Base-by-base conservation (phyloP, 148 eudicot genomes). In the Euryodendron excelsum region DNA sequence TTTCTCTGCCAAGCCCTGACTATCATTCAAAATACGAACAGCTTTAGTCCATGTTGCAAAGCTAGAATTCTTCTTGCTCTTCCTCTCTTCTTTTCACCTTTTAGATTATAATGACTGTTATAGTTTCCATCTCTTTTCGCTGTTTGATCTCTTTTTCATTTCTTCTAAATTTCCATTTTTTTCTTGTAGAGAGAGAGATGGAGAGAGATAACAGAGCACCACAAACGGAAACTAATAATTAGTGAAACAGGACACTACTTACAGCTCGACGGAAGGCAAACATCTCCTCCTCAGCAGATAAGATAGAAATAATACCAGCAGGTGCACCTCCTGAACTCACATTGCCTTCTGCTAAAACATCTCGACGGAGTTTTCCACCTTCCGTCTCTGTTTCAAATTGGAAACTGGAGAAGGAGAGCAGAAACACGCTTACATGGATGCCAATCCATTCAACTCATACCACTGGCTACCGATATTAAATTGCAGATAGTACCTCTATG, bases 351-450 rank as follows among this genome's bases (percentile, higher is more conserved):
- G 94, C 87, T 77, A 90, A 78, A 76, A 96, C 99, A 78, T 96
- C 90, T 78, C 97, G 87, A 14, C 99, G 90, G 60, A 96, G 99
- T 79, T 87, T 96, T 52, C 85, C 73, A 67, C 87, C 94, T 90
- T 96, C 98, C 61, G 83, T 89, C 87, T 96, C 99, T 78, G 98
- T 90, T 89, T 96, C 99, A 79, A 96, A 96, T 79, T 96, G 99
- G 78, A 96, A 96, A 82, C 99, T 96, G 97, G 48, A 84, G 72
- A 77, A 72, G 63, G 53, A 65, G 41, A 69, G 63, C 48, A 61
- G 28, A 50, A 8, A n/a, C n/a, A n/a, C 36, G 44, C 45, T 44
- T 18, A 74, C 34, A 48, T 80, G 44, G 74, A n/a, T 13, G 30
- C 36, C 13, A 34, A 80, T 30, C 44, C 18, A 41, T 66, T 28